Base-by-base conservation (phyloP, 2,329 filamentous ascomycete species). In the Colletotrichum australisinense region DNA sequence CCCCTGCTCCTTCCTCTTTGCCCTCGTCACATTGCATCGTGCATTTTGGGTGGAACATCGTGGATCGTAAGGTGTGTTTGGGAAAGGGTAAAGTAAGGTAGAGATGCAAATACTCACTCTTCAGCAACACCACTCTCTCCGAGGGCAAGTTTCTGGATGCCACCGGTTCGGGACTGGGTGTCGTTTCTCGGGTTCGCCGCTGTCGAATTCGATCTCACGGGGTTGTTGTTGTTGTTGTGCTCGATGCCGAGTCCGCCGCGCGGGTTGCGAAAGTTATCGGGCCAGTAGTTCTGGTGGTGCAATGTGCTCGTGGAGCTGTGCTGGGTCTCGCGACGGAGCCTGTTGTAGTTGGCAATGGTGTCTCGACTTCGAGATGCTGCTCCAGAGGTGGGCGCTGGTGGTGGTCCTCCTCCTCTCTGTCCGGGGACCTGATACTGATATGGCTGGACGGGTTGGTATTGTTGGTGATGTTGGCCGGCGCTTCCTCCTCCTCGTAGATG, bases 271-370 rank as follows among this genome's bases (percentile, higher is more conserved):
- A 74, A 73, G 46, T 65, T 49, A 26, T 68, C 59, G n/a, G 62
- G 69, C 72, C 69, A 69, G 72, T 49, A 57, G 46, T 22, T 73
- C 35, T 59, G 60, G 42, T 64, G 66, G 35, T 73, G 63, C 28
- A 49, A 24, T 6, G 69, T 42, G 64, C 57, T 73, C 42, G 32
- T 65, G 19, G 66, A 65, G 66, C 14, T 56, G 66, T 59, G 35
- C 19, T 49, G 19, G 42, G 63, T 69, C 12, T 68, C 49, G 22
- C 68, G 58, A 12, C 26, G 32, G 55, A 52, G 64, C 4, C 57
- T 53, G 67, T 69, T 70, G 67, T 26, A 26, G 70, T 58, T 66
- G 32, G 63, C 52, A 53, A 53, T 66, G 35, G 63, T 52, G 53
- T 53, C 30, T 38, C 62, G 22, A 30, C 7, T n/a, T 2, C 42